Evolutionary conservation across 495 filamentous ascomycete species (phyloP), one percentile per base, ranked within the genome.

Genomic region (Lentithecium fluviatile): DNA sequence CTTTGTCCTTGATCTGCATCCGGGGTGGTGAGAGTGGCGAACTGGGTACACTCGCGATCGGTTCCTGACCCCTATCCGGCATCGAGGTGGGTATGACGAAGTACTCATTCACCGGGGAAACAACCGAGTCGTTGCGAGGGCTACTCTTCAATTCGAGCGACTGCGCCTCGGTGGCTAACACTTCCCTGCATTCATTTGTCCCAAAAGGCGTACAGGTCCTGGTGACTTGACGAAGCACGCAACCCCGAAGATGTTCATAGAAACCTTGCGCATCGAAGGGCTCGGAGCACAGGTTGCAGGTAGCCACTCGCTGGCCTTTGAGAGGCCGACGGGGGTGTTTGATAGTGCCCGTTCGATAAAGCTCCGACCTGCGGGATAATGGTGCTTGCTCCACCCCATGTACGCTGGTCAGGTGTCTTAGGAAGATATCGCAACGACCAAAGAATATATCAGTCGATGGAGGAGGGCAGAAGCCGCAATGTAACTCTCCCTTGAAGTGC

Each of bases 161-260:
- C 5, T 43, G 40, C 40, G 3, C 5, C 13, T 43, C 19, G 3
- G 4, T 15, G 15, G 40, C 4, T 15, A 20, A 43, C 13, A 3
- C 29, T 32, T 32, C 4, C 10, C 11, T 1, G 20, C 46, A 29
- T 7, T 6, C 45, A 20, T 17, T 10, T 21, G 34, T 26, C 38
- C 25, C 2, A 19, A 17, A 15, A 32, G 23, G 24, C 17, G 23
- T 26, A 2, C 6, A 46, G 43, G 23, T 25, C 40, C 37, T 8
- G 4, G 47, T 63, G 15, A 57, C 46, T 25, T 47, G 36, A 17
- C 60, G 32, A 24, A 45, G 26, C 20, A 61, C 46, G 37, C 65
- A 68, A 13, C 56, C 65, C 8, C 17, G 25, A 20, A 68, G 61
- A 48, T 68, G 65, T 24, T 64, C 61, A 29, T 56, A 64, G 11